Conservation (phyloP, 495 filamentous ascomycete genomes). For the Xylaria castorea region DNA sequence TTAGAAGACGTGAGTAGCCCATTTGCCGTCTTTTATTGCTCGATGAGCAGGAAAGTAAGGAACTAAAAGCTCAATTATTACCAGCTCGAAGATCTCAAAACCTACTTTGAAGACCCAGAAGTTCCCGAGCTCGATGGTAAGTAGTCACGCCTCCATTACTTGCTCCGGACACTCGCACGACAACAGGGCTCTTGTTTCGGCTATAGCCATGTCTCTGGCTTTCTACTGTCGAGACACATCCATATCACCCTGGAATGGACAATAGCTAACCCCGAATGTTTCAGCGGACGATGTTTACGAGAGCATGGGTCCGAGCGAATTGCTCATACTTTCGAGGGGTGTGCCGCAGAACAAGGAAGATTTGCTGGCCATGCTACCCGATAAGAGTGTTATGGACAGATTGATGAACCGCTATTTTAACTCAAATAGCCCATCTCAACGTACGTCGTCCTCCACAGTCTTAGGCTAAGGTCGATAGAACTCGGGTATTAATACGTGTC, state of each 20-base stretch:
- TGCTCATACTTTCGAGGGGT: conserved; percentile 41
- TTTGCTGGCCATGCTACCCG: conserved; percentile 49
- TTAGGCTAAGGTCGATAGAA: not conserved
- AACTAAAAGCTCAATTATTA: not conserved
- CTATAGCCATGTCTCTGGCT: not conserved
- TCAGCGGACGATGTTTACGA: conserved; percentile 37
- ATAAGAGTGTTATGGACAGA: conserved; percentile 46
- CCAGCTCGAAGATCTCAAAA: conserved; percentile 55
- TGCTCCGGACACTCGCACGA: not conserved
- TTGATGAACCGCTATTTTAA: conserved; percentile 58
- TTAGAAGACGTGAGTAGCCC: conserved; percentile 53
- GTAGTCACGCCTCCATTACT: not conserved
- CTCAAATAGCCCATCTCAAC: conserved; percentile 53
- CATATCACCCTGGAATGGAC: not conserved
- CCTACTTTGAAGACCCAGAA: conserved; percentile 50
- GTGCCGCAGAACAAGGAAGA: conserved; percentile 43
- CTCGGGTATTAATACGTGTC: conserved; percentile 18
- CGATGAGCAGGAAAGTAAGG: conserved; percentile 8
- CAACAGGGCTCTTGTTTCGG: not conserved
- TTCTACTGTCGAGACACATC: not conserved
- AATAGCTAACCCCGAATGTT: not conserved
- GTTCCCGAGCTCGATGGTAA: conserved; percentile 38
- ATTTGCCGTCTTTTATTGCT: conserved; percentile 3
- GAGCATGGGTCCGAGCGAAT: conserved; percentile 37
- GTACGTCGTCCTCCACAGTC: conserved; percentile 33